phyloP scores from a whole-genome alignment of 768 basidiomycete genomes.

The Pleurotus platypus region DNA sequence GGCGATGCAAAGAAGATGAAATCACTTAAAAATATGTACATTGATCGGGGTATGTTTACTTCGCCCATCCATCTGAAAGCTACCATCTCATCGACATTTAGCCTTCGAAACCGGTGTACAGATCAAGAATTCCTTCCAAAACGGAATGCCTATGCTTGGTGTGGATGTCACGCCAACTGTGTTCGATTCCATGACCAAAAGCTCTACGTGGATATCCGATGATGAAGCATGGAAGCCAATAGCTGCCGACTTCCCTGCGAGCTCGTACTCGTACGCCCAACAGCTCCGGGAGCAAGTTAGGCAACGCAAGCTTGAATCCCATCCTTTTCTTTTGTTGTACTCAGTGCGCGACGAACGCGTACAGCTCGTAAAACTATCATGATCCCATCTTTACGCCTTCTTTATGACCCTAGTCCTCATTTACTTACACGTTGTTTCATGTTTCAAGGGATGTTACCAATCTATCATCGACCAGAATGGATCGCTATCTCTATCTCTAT shows the following conservation, averaged over 20 bases:
- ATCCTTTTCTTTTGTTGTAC: slow-evolving; percentile 59
- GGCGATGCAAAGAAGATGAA: slow-evolving; percentile 69
- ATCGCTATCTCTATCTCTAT: too few species aligned
- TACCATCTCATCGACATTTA: slow-evolving; percentile 18
- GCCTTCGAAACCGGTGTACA: slow-evolving; percentile 62
- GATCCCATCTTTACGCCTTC: background rate
- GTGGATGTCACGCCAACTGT: slow-evolving; percentile 60
- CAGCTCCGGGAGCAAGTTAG: slow-evolving; percentile 65
- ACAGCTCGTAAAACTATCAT: slow-evolving; percentile 48
- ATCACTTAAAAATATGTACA: slow-evolving; percentile 63
- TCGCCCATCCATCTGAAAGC: background rate
- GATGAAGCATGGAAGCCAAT: slow-evolving; percentile 74
- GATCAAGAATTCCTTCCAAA: slow-evolving; percentile 56
- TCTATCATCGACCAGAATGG: too few species aligned
- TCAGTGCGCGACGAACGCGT: slow-evolving; percentile 67
- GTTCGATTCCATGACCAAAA: slow-evolving; percentile 62
- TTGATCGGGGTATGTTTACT: slow-evolving; percentile 55
- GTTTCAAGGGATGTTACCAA: too few species aligned
- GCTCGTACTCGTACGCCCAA: slow-evolving; percentile 55
- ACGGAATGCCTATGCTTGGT: slow-evolving; percentile 64
- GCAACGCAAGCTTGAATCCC: slow-evolving; percentile 62
- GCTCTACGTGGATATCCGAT: slow-evolving; percentile 62
- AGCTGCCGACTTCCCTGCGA: slow-evolving; percentile 46
- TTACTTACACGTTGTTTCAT: too few species aligned
- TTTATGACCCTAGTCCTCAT: too few species aligned